Evolutionary conservation across 345 rosid species (phyloP).

Genomic region (Rhizophora mangle): DNA sequence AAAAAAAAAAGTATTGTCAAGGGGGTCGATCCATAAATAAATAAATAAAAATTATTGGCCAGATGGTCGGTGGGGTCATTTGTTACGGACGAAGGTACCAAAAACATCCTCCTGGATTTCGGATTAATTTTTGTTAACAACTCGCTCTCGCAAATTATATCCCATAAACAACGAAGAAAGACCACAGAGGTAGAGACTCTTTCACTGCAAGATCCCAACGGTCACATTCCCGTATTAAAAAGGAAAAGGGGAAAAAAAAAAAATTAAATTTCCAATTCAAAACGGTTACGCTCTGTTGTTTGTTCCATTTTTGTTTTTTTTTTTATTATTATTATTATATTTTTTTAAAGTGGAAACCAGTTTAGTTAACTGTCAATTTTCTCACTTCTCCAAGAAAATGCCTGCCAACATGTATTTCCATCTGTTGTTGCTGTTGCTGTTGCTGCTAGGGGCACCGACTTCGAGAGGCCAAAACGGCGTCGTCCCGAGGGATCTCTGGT

Average conservation of each 20-base stretch:
- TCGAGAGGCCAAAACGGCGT: conserved; percentile 18
- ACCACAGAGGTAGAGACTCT: too few relatives aligned
- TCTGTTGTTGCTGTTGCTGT: neutral
- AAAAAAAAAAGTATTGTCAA: too few relatives aligned
- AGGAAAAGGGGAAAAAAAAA: too few relatives aligned
- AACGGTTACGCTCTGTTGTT: conserved; percentile 1
- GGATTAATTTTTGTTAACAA: too few relatives aligned
- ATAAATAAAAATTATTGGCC: neutral
- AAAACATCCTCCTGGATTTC: neutral
- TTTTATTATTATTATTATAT: neutral
- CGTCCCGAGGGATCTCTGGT: conserved; percentile 60
- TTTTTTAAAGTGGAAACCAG: neutral
- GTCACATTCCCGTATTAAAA: conserved; percentile 10
- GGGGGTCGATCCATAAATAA: too few relatives aligned
- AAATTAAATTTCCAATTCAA: conserved; percentile 2
- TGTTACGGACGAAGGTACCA: neutral
- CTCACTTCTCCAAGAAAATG: conserved; percentile 5
- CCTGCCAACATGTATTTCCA: neutral
- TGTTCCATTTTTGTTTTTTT: too few relatives aligned
- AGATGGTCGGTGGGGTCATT: neutral
- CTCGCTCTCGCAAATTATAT: too few relatives aligned
- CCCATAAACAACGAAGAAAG: too few relatives aligned
- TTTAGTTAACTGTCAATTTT: neutral
- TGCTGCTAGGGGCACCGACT: neutral
- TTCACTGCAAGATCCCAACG: neutral